These are phyloP conservation scores for Zostera marina DNA, from an alignment of 116 monocot genomes.

Conservation along the genomic window DNA sequence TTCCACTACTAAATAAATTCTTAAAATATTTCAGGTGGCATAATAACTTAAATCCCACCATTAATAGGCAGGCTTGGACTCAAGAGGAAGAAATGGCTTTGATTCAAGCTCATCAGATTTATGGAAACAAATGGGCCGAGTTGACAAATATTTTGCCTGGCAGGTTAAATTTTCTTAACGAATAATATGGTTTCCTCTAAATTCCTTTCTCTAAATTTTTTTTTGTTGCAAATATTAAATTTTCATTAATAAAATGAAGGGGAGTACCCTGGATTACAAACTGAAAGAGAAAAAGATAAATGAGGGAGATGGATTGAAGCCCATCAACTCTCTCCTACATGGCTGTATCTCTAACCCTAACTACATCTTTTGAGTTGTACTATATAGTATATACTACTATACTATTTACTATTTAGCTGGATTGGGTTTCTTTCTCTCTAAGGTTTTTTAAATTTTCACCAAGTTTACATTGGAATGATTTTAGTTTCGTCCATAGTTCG, in stretches of 20 bases:
- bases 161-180: conserved; percentile 15
- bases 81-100: conserved; percentile 28
- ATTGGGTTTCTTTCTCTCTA: not conserved
- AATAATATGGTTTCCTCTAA: not conserved
- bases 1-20: not conserved
- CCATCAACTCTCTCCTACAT: too few relatives aligned
- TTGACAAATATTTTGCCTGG: conserved; percentile 41
- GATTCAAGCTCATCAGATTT: conserved; percentile 23
- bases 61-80: conserved; percentile 47
- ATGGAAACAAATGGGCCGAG: conserved; percentile 66
- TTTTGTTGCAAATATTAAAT: too few relatives aligned
- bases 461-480: too few relatives aligned
- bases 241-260: too few relatives aligned
- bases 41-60: conserved; percentile 44
- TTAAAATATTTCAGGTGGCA: conserved; percentile 27
- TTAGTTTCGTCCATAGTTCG: too few relatives aligned
- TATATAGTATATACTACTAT: too few relatives aligned
- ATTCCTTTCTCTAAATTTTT: not conserved
- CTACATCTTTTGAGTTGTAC: not conserved
- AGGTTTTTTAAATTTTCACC: too few relatives aligned
- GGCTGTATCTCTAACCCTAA: too few relatives aligned
- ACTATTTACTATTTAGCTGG: not conserved
- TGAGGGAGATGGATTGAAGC: too few relatives aligned
- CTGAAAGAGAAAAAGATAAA: too few relatives aligned
- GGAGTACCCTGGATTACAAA: too few relatives aligned